A percentile compares a stretch with the other conserved stretches of the same genome.
phyloP scores from a whole-genome alignment of 352 stramenopile genomes.

The Bremia lactucae region DNA sequence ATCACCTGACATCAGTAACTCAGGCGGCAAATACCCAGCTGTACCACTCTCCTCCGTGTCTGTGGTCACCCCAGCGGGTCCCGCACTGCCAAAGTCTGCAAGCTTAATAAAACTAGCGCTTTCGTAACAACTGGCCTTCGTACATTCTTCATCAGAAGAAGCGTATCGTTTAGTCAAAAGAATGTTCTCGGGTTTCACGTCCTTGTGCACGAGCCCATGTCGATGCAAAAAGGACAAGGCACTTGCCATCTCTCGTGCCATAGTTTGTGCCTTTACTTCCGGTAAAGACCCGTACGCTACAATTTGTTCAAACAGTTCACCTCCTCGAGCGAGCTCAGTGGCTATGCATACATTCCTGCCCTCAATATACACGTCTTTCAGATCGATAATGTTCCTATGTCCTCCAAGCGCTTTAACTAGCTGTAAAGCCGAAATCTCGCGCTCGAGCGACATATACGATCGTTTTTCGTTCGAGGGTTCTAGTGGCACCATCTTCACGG shows the following conservation, averaged over 20 bases:
- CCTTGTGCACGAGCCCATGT: slow-evolving; percentile 67
- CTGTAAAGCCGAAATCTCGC: slow-evolving; percentile 61
- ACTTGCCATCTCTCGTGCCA: slow-evolving; percentile 48
- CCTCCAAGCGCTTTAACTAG: slow-evolving; percentile 63
- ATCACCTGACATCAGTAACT: slow-evolving; percentile 37
- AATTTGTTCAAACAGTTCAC: slow-evolving; percentile 88
- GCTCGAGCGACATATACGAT: slow-evolving; percentile 46
- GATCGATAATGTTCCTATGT: slow-evolving; percentile 78
- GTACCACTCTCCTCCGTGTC: slow-evolving; percentile 60
- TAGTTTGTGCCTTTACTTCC: slow-evolving; percentile 34
- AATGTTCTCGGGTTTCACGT: slow-evolving; percentile 81
- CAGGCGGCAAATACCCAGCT: slow-evolving; percentile 53
- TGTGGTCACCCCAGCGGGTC: slow-evolving; percentile 23
- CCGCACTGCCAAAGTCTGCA: slow-evolving; percentile 70
- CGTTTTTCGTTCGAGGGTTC: slow-evolving; percentile 18
- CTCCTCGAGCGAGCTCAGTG: slow-evolving; percentile 78
- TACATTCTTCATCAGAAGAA: slow-evolving; percentile 5
- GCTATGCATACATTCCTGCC: slow-evolving; percentile 74
- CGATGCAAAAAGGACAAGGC: slow-evolving; percentile 58
- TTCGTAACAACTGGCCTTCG: slow-evolving; percentile 7
- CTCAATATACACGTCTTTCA: slow-evolving; percentile 78
- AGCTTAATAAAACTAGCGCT: slow-evolving; percentile 47
- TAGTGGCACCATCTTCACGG: slow-evolving; percentile 58
- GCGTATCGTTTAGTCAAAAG: slow-evolving; percentile 30
- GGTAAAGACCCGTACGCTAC: slow-evolving; percentile 50